Conservation (phyloP, 495 filamentous ascomycete genomes). For the Pseudomonodictys pantanalensis region DNA sequence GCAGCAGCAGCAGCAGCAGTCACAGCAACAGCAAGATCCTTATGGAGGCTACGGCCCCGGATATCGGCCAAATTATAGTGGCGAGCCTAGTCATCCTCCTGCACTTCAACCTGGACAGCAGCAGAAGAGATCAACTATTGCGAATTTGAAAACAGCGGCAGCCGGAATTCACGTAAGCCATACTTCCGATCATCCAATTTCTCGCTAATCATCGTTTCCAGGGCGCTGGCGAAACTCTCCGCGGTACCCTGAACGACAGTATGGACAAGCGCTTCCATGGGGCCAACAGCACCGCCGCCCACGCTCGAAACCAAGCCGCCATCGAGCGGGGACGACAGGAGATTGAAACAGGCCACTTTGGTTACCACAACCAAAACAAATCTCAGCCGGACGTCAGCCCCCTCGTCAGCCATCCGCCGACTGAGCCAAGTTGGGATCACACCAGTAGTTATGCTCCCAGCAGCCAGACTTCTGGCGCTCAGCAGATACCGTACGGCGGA, state of each 20-base stretch:
- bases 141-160: constrained; percentile 30
- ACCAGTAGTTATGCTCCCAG: background rate
- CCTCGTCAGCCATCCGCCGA: background rate
- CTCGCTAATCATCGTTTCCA: background rate
- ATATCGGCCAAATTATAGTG: too few species aligned
- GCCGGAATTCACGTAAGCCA: constrained; percentile 32
- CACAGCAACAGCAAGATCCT: constrained; percentile 5
- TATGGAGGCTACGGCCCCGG: too few species aligned
- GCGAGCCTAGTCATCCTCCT: constrained; percentile 6
- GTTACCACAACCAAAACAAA: constrained; percentile 1
- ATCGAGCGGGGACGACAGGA: constrained; percentile 22
- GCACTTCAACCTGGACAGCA: constrained; percentile 13
- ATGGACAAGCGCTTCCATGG: constrained; percentile 26
- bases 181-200: background rate
- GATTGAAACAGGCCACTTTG: constrained; percentile 24
- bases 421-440: background rate
- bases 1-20: background rate
- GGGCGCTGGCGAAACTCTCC: constrained; percentile 32
- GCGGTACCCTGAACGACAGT: constrained; percentile 25
- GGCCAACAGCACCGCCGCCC: constrained; percentile 1
- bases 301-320: constrained; percentile 17
- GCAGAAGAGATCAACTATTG: constrained; percentile 23
- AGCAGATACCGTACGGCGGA: background rate
- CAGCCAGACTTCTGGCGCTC: background rate
- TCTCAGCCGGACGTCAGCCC: background rate